Conservation (phyloP, 352 stramenopile genomes). For the Aphanomyces cochlioides region DNA sequence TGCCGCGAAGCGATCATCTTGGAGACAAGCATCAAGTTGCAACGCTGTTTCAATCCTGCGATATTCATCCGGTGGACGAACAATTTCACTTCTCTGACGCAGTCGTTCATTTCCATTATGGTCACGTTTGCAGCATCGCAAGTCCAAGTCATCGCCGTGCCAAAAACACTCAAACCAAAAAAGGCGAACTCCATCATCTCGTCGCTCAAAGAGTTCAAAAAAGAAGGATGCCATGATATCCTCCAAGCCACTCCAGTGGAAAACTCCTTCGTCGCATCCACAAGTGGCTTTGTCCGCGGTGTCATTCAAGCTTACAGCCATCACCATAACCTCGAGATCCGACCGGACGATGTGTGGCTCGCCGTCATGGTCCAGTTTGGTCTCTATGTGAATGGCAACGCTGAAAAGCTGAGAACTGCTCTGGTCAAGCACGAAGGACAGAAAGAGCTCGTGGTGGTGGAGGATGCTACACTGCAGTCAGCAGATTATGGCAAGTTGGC, state of each 20-base stretch:
- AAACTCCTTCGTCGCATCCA: not conserved
- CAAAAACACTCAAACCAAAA: not conserved
- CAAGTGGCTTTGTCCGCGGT: conserved; percentile 5
- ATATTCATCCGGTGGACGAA: too few species aligned
- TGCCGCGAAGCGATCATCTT: too few species aligned
- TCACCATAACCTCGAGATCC: conserved; percentile 19
- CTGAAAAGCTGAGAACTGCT: not conserved
- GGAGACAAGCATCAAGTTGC: too few species aligned
- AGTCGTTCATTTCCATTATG: too few species aligned
- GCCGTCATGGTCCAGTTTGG: conserved; percentile 22
- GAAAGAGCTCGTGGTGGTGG: conserved; percentile 17
- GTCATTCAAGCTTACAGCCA: conserved; percentile 11
- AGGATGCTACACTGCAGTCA: not conserved
- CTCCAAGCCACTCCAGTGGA: not conserved
- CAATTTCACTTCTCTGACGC: too few species aligned
- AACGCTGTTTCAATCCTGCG: too few species aligned
- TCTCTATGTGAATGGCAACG: conserved; percentile 11
- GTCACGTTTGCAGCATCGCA: not conserved
- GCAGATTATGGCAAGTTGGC: conserved; percentile 11
- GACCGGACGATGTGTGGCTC: conserved; percentile 28
- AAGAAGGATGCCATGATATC: conserved; percentile 15
- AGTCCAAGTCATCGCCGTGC: not conserved
- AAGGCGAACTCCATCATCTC: not conserved
- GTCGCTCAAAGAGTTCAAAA: not conserved
- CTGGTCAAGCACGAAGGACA: conserved; percentile 13